Evolutionary conservation across 352 stramenopile genomes (phyloP).

Genomic region (Globisporangium polare): DNA sequence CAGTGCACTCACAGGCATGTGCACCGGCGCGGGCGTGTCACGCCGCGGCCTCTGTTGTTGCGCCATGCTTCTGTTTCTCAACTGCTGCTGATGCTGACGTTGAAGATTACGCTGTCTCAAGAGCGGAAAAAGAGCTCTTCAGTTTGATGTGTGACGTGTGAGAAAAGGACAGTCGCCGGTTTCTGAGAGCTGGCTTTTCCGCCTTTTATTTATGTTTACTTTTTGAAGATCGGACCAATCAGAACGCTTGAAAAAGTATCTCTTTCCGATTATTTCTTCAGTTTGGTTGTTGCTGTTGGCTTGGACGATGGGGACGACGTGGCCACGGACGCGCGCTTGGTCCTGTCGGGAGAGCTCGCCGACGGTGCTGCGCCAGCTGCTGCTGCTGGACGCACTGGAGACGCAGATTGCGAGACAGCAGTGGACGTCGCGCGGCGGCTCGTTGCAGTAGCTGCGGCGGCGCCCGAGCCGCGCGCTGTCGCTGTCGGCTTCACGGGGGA

Average conservation of each 20-base stretch:
- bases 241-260: not conserved
- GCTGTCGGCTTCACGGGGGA: constrained; percentile 9
- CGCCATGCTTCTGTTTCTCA: not conserved
- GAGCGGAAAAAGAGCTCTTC: not conserved
- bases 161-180: too few relatives aligned
- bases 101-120: not conserved
- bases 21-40: constrained; percentile 2
- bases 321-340: constrained; percentile 9
- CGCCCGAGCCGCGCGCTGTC: constrained; percentile 10
- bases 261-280: not conserved
- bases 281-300: not conserved
- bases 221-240: not conserved
- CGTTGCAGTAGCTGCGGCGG: constrained; percentile 1
- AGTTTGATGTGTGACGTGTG: not conserved
- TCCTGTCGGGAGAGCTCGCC: not conserved
- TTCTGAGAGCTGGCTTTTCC: too few relatives aligned
- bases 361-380: not conserved
- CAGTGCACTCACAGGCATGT: not conserved
- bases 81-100: not conserved
- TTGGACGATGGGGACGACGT: constrained; percentile 1
- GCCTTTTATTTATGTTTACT: too few relatives aligned
- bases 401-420: not conserved
- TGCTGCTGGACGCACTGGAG: not conserved
- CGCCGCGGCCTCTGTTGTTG: not conserved
- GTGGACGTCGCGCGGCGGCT: constrained; percentile 10